Evolutionary conservation across 2,329 filamentous ascomycete genomes (phyloP), one percentile per base, ranked within the genome.

Genomic region (Cytospora chrysosperma): DNA sequence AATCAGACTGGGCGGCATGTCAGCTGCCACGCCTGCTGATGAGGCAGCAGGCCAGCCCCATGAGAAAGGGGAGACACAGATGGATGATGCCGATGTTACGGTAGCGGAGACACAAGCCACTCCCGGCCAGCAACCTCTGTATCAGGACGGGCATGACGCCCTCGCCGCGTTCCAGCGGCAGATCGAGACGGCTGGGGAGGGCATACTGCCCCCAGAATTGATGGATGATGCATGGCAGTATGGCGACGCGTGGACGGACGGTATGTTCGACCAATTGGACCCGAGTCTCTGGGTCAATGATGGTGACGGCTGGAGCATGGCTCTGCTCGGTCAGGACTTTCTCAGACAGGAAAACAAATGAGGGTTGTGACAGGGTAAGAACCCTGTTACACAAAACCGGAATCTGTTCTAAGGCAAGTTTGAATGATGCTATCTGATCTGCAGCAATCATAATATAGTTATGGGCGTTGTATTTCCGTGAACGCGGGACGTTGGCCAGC

Each of bases 1-100:
- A 0, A 76, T 82, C 0, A 74, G 78, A 2, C 64, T 69, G 32
- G 71, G 71, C 0, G 74, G 74, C 1, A 53, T 32, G 49, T 24
- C 40, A 13, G n/a, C 56, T 28, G 27, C 21, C 4, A 21, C 37
- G n/a, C 9, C 55, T 24, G 8, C 26, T 13, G 40, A 37, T 10
- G 7, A 24, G 8, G 27, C 32, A 13, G 49, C n/a, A 21, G 9
- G 28, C 19, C 30, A 52, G n/a, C 13, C 43, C n/a, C 1, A 47
- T 3, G 12, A n/a, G n/a, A 12, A 28, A 10, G 32, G 3, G 15
- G 47, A 49, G 2, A 17, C 17, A 5, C 34, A 26, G 19, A 21
- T 43, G 34, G 24, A 24, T 9, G 59, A 7, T 24, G 27, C 13
- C 21, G 37, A 37, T 8, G 12, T 37, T 17, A 28, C 37, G 17